These are phyloP conservation scores for Fraxinus albicans DNA, from an alignment of 305 asterid genomes.

Conservation along the genomic window DNA sequence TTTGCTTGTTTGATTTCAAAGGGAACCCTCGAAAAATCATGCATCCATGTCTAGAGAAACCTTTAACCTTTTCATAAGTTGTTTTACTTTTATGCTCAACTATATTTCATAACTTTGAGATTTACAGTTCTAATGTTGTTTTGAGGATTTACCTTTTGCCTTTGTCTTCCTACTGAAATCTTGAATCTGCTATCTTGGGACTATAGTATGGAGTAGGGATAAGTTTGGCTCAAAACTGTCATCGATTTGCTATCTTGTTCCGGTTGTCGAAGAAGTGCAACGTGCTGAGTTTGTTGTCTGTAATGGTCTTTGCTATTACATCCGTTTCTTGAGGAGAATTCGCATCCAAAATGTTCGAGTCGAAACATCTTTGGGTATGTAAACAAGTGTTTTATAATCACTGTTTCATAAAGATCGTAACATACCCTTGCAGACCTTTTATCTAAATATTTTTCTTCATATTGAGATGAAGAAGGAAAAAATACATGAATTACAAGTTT, in stretches of 20 bases:
- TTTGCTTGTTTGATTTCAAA: background rate
- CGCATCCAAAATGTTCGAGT: background rate
- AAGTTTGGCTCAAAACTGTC: background rate
- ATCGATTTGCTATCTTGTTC: background rate
- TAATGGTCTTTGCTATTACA: background rate
- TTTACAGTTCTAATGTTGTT: background rate
- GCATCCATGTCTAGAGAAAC: background rate
- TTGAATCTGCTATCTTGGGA: background rate
- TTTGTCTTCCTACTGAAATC: background rate
- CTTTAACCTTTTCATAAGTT: background rate
- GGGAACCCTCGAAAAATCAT: background rate
- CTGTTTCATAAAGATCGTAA: background rate
- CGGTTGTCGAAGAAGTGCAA: background rate
- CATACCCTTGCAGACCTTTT: no score
- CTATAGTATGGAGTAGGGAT: background rate
- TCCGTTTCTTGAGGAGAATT: background rate
- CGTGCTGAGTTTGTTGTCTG: background rate
- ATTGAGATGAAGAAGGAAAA: background rate
- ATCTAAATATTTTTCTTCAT: background rate
- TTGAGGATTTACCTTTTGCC: background rate
- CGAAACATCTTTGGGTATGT: background rate
- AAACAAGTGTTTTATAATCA: background rate
- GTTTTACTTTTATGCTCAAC: background rate
- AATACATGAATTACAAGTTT: background rate
- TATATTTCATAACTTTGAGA: background rate